Evolutionary conservation across 345 rosid species (phyloP).

Genomic region (Eucalyptus pauciflora): DNA sequence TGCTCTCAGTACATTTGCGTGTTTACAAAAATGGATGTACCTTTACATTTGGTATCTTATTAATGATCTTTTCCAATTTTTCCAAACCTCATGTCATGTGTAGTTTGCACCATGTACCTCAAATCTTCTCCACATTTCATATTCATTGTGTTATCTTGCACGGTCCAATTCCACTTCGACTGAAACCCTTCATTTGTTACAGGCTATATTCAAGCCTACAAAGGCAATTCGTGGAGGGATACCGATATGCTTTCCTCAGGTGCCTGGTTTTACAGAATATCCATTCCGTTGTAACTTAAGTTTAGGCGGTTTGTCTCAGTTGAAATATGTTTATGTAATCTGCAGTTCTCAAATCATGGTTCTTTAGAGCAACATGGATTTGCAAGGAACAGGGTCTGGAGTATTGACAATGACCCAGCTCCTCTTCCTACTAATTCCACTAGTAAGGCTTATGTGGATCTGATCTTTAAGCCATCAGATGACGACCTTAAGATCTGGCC

Average conservation of each 20-base stretch:
- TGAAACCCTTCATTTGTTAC: neutral
- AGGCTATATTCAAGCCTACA: slow-evolving; percentile 75
- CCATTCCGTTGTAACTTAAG: neutral
- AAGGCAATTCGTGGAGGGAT: slow-evolving; percentile 96
- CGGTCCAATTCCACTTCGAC: neutral
- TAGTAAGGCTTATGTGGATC: slow-evolving; percentile 44
- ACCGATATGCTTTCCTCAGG: slow-evolving; percentile 95
- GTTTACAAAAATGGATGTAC: neutral
- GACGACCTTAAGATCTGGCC: slow-evolving; percentile 88
- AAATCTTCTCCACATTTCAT: neutral
- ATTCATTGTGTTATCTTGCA: neutral
- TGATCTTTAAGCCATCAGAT: slow-evolving; percentile 72
- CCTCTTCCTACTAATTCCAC: slow-evolving; percentile 46
- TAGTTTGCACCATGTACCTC: neutral
- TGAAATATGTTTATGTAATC: neutral
- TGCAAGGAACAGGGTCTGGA: slow-evolving; percentile 90
- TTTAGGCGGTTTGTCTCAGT: neutral
- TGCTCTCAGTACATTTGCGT: neutral
- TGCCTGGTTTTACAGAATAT: slow-evolving; percentile 12
- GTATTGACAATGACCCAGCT: slow-evolving; percentile 62
- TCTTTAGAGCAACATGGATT: slow-evolving; percentile 76
- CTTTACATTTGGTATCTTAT: neutral
- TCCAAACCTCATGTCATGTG: neutral
- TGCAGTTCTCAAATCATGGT: slow-evolving; percentile 74
- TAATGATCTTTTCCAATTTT: neutral